Base-by-base conservation (phyloP, 352 stramenopile species). In the Globisporangium abappressorium region DNA sequence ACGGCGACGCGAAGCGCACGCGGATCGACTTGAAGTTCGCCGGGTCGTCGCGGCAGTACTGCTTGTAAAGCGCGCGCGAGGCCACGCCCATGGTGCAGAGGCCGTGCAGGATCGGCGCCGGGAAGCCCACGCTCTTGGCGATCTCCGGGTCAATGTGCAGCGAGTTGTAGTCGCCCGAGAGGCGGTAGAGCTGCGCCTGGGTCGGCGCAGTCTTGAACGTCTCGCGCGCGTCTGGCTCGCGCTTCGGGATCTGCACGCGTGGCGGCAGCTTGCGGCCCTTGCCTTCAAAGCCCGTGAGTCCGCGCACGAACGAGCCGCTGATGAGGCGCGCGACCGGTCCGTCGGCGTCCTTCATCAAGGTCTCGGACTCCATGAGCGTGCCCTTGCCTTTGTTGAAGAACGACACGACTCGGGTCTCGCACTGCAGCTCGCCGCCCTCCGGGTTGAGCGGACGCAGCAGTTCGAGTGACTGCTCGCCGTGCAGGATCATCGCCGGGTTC, bases 131-230 rank as follows among this genome's bases (percentile, higher is more conserved):
- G 67, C 79, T 87, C 79, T 76, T 75, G 22, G 81, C 93, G 70
- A 95, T 89, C 70, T 86, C 80, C 5, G 87, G 86, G 72, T 98
- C 90, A 63, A 98, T 86, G 77, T 99, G 96, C 69, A 98, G 89
- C 71, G 90, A 79, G 76, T 98, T 98, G 74, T 98, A 98, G 81
- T 99, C 96, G 18, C 95, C 96, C 62, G 87, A 98, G 54, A 98
- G 79, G 59, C 95, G 88, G 82, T 98, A 98, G 60, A 98, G 72
- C 55, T 98, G 85, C 47, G 96, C 91, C 68, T 93, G 86, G 51
- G 81, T 74, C 2, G 79, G 74, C 57, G 78, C 84, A 8, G 88
- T 95, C 66, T 86, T 85, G 66, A 90, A 85, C 57, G 87, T 77
- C 28, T 85, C 74, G 18, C 68, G 56, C 58, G 84, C 76, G 62